Percentiles rank a stretch among this genome's conserved stretches.
phyloP scores from a whole-genome alignment of 164 flowering plant genomes.

The Annona cherimola region DNA sequence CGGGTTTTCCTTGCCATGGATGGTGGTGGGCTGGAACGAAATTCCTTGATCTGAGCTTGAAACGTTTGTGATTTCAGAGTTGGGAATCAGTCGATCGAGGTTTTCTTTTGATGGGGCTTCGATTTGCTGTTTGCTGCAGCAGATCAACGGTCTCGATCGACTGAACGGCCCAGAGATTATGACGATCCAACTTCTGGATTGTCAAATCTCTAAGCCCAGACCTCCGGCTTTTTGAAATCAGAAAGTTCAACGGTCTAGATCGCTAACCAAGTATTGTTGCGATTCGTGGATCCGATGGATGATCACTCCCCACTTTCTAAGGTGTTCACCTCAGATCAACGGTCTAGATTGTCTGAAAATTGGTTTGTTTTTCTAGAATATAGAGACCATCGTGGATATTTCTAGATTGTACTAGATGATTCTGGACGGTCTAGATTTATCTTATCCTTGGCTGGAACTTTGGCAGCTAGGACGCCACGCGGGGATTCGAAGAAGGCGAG shows the following conservation, averaged over 20 bases:
- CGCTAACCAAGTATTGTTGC: too few species aligned
- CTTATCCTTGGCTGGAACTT: background rate
- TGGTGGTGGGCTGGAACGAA: background rate
- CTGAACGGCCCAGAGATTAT: too few species aligned
- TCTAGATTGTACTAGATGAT: background rate
- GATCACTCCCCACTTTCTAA: too few species aligned
- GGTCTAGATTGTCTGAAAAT: too few species aligned
- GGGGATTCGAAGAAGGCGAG: slow-evolving; percentile 40
- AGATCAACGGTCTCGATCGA: background rate
- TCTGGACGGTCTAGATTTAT: background rate
- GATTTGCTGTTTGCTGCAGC: background rate
- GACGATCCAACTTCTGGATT: too few species aligned
- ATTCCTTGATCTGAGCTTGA: background rate
- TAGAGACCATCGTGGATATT: background rate
- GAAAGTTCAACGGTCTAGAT: too few species aligned
- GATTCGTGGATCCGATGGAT: too few species aligned
- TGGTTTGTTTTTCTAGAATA: too few species aligned
- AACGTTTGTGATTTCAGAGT: background rate
- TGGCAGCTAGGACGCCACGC: slow-evolving; percentile 45
- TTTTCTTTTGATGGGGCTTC: background rate
- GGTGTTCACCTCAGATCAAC: too few species aligned
- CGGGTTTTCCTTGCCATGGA: background rate
- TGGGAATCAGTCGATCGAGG: background rate
- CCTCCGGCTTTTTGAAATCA: too few species aligned
- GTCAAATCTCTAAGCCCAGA: too few species aligned